Percentiles rank a stretch among this genome's conserved stretches.
Evolutionary conservation across 2,329 filamentous ascomycete species (phyloP).

Genomic region (Trichophyton mentagrophytes): DNA sequence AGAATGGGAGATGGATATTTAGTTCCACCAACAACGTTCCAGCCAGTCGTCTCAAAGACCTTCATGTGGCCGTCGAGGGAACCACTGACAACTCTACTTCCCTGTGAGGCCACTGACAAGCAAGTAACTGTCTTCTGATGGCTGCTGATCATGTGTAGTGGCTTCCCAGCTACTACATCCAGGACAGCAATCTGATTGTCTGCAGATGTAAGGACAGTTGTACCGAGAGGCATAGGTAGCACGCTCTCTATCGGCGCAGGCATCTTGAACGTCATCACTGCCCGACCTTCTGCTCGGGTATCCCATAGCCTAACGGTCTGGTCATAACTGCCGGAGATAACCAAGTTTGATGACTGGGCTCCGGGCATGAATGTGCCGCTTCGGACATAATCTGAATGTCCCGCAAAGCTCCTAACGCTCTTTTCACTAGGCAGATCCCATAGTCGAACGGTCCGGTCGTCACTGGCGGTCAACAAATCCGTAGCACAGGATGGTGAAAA

Average conservation of each 20-base stretch:
- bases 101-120: slow-evolving; percentile 67
- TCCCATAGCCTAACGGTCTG: slow-evolving; percentile 91
- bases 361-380: slow-evolving; percentile 73
- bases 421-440: slow-evolving; percentile 83
- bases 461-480: slow-evolving; percentile 73
- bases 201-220: slow-evolving; percentile 70
- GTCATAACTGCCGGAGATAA: slow-evolving; percentile 90
- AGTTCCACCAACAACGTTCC: slow-evolving; percentile 90
- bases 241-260: slow-evolving; percentile 77
- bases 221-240: slow-evolving; percentile 75
- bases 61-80: slow-evolving; percentile 93
- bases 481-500: slow-evolving; percentile 88
- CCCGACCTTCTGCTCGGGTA: slow-evolving; percentile 53
- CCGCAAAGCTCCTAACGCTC: slow-evolving; percentile 64
- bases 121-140: slow-evolving; percentile 97
- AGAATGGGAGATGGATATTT: slow-evolving; percentile 91
- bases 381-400: slow-evolving; percentile 87
- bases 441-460: slow-evolving; percentile 81
- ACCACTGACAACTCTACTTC: slow-evolving; percentile 70
- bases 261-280: slow-evolving; percentile 91
- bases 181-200: slow-evolving; percentile 82
- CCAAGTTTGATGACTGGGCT: slow-evolving; percentile 49
- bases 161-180: slow-evolving; percentile 81
- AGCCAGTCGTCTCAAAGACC: slow-evolving; percentile 82
- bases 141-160: slow-evolving; percentile 74